Percentiles rank a stretch among this genome's conserved stretches.
Conservation (phyloP, 2,329 filamentous ascomycete species). For the Aquanectria penicillioides region DNA sequence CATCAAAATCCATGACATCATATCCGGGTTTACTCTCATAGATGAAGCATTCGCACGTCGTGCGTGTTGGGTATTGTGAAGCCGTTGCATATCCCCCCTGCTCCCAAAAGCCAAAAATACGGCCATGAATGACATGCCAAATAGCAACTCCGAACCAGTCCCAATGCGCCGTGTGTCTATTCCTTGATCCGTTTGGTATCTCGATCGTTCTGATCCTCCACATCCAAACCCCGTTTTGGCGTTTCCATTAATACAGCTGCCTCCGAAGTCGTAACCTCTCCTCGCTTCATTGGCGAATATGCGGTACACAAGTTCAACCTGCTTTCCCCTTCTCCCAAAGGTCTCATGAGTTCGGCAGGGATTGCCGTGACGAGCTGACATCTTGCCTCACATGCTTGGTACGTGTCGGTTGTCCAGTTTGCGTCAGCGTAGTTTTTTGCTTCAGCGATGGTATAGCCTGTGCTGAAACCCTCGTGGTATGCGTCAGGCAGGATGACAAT, state of each 20-base stretch:
- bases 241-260: constrained; percentile 21
- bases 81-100: constrained; percentile 25
- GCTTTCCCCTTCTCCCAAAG: constrained; percentile 44
- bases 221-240: constrained; percentile 29
- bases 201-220: constrained; percentile 18
- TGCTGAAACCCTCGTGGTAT: constrained; percentile 54
- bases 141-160: constrained; percentile 13
- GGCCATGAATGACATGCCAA: constrained; percentile 8
- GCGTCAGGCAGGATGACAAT: constrained; percentile 53
- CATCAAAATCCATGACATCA: constrained; percentile 19
- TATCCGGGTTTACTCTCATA: constrained; percentile 24
- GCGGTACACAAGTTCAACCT: constrained; percentile 47
- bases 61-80: constrained; percentile 39
- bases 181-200: constrained; percentile 33
- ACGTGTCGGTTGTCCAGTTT: constrained; percentile 48
- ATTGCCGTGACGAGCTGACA: constrained; percentile 50
- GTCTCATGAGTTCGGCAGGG: constrained; percentile 47
- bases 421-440: constrained; percentile 53
- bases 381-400: constrained; percentile 47
- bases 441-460: constrained; percentile 53
- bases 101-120: constrained; percentile 5
- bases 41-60: constrained; percentile 35
- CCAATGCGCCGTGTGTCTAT: constrained; percentile 20
- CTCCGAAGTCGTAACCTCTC: not conserved
- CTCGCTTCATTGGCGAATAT: constrained; percentile 24